These are phyloP conservation scores for Aurifilum marmelostoma DNA, from an alignment of 2,329 filamentous ascomycete species.

Conservation along the genomic window DNA sequence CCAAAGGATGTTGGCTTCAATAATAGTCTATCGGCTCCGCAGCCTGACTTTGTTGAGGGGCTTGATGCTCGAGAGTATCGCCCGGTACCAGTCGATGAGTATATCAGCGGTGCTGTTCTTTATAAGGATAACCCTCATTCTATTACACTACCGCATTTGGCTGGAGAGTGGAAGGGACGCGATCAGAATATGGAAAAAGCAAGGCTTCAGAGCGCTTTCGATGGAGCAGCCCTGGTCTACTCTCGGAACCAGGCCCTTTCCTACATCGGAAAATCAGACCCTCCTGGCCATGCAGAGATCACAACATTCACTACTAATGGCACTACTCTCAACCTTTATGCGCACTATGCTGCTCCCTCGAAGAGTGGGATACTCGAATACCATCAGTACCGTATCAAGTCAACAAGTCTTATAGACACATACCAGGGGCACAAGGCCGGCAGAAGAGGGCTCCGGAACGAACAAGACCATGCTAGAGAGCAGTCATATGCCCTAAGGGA, in stretches of 20 bases:
- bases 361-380: background rate
- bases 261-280: constrained; percentile 28
- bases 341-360: constrained; percentile 33
- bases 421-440: constrained; percentile 18
- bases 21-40: background rate
- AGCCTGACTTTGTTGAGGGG: background rate
- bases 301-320: constrained; percentile 37
- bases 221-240: constrained; percentile 32
- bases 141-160: background rate
- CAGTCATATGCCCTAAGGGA: constrained; percentile 25
- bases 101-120: background rate
- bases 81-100: background rate
- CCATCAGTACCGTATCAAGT: background rate
- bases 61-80: background rate
- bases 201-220: background rate
- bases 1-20: background rate
- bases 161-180: background rate
- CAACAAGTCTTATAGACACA: background rate
- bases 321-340: constrained; percentile 33
- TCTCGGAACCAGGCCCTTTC: constrained; percentile 34
- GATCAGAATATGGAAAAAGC: background rate
- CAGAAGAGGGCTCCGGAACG: constrained; percentile 21
- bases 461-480: constrained; percentile 24
- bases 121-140: background rate
- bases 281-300: constrained; percentile 31